A percentile compares a stretch with the other conserved stretches of the same genome.
phyloP scores from a whole-genome alignment of 805 yeast species.

The Metschnikowia reukaufii region DNA sequence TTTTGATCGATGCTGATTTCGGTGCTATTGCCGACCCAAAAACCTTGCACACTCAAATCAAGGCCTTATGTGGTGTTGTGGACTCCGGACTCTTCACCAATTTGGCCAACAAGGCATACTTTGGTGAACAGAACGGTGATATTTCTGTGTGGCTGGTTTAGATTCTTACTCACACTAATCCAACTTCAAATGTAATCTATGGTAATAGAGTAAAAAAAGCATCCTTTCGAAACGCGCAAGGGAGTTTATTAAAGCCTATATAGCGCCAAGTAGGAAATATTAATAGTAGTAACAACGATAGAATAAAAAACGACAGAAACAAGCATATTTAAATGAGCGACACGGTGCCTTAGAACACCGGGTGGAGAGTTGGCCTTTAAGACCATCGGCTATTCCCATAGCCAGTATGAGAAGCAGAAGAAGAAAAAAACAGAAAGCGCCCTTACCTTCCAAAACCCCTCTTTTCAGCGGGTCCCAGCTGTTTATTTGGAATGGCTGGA shows the following conservation, averaged over 20 bases:
- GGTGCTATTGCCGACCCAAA: constrained; percentile 62
- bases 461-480: neutral
- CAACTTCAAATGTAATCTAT: neutral
- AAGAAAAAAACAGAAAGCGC: neutral
- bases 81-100: constrained; percentile 88
- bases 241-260: neutral
- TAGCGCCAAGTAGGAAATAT: neutral
- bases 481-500: constrained; percentile 52
- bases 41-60: constrained; percentile 62
- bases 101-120: constrained; percentile 78
- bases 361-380: no score
- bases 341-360: no score
- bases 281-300: neutral
- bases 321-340: neutral
- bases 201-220: no score
- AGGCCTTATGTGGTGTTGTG: constrained; percentile 85
- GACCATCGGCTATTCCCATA: neutral
- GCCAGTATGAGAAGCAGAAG: neutral
- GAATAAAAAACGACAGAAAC: neutral
- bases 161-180: neutral
- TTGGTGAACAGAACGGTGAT: constrained; percentile 80
- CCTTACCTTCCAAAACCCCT: neutral
- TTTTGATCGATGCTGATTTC: constrained; percentile 89
- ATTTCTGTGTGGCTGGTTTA: constrained; percentile 22
- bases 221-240: neutral